Evolutionary conservation across 1,284 basidiomycete species (phyloP).

Genomic region (Erythrobasidium hasegawianum): DNA sequence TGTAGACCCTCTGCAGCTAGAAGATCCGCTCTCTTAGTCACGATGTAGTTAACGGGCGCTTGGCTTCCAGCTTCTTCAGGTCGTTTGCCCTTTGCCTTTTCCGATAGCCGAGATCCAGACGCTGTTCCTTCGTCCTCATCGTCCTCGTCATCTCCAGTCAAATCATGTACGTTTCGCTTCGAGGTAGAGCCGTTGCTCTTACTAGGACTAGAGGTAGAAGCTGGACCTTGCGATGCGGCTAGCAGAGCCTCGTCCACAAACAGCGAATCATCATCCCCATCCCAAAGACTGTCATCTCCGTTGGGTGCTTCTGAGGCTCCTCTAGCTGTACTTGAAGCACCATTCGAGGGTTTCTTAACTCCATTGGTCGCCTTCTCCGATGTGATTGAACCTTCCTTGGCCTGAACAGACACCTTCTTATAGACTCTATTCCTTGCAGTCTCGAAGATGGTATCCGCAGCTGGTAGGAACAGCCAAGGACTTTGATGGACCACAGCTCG

Average conservation of each 20-base stretch:
- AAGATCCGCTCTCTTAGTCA: constrained; percentile 1
- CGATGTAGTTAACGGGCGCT: not conserved
- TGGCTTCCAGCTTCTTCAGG: not conserved
- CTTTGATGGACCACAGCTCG: constrained; percentile 59
- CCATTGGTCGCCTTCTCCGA: constrained; percentile 2
- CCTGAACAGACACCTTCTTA: constrained; percentile 53
- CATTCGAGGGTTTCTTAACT: not conserved
- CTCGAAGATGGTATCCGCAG: constrained; percentile 81
- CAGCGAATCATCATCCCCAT: constrained; percentile 36
- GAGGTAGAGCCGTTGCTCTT: not conserved
- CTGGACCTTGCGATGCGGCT: constrained; percentile 6
- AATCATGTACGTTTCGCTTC: constrained; percentile 8
- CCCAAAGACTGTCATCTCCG: constrained; percentile 45
- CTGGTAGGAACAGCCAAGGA: constrained; percentile 81
- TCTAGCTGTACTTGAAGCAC: constrained; percentile 43
- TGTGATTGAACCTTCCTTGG: constrained; percentile 39
- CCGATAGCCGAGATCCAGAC: constrained; percentile 4
- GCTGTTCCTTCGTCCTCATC: constrained; percentile 38
- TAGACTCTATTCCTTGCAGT: constrained; percentile 78
- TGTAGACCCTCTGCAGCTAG: constrained; percentile 11
- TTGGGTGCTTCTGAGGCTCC: constrained; percentile 38
- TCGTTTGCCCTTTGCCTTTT: constrained; percentile 28
- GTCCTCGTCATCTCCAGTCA: constrained; percentile 43
- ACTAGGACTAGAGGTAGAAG: not conserved
- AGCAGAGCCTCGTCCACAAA: constrained; percentile 23